These are phyloP conservation scores for Parathielavia hyrcaniae DNA, from an alignment of 495 filamentous ascomycete genomes.

Conservation along the genomic window DNA sequence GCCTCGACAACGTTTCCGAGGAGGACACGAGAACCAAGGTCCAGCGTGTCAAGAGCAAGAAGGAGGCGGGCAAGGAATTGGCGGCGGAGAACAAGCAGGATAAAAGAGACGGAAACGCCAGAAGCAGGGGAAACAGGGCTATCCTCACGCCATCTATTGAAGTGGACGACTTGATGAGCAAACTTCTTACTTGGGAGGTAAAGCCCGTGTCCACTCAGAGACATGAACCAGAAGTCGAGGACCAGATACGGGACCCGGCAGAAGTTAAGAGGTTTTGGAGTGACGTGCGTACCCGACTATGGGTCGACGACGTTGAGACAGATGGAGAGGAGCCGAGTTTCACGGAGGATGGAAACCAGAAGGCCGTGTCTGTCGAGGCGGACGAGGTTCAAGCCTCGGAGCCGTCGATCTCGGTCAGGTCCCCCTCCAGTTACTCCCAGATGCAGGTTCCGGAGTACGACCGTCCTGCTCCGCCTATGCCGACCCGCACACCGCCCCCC, in stretches of 20 bases:
- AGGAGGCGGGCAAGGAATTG: neutral
- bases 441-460: neutral
- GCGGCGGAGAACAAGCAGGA: neutral
- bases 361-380: neutral
- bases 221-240: neutral
- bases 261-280: constrained; percentile 22
- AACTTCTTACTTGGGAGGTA: neutral
- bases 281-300: constrained; percentile 16
- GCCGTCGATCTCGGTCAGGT: neutral
- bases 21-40: constrained; percentile 1
- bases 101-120: neutral
- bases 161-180: constrained; percentile 3
- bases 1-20: constrained; percentile 18
- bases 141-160: neutral
- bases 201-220: neutral
- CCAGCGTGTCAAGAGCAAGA: neutral
- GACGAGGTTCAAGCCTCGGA: neutral
- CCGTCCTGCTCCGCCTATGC: neutral
- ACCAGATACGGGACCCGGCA: neutral
- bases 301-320: constrained; percentile 24
- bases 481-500: constrained; percentile 2
- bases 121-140: neutral
- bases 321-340: neutral
- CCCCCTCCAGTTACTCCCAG: too few relatives aligned
- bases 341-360: neutral